Evolutionary conservation across 257 asterid genomes (phyloP), one percentile per base, ranked within the genome.

Genomic region (Handroanthus guayacan): DNA sequence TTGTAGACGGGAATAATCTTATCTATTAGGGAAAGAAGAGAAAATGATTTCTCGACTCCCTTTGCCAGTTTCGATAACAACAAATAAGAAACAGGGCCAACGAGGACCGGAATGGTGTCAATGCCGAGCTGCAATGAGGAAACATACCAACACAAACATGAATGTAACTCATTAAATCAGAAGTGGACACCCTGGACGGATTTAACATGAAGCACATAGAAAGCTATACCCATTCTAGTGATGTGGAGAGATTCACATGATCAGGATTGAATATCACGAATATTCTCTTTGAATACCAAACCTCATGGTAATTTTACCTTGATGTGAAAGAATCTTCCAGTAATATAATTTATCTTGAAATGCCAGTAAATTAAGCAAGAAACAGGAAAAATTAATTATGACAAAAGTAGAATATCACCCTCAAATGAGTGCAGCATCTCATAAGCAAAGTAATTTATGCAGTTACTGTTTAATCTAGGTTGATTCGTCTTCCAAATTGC

Each of bases 1-100:
- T 87, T 90, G 86, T 90, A 92, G 60, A 92, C 66, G 2, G 97
- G 97, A 48, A 92, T 87, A 75, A 92, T 84, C 78, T 90, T 92
- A 79, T 87, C 94, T 13, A 92, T 83, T 57, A 92, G 90, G 76
- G 92, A 87, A 74, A 90, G 84, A 81, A 82, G 85, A 69, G 86
- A 70, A 80, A 90, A 92, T 0, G 89, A 75, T 76, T 88, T 90
- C 48, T 85, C 87, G 43, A 90, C 94, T 48, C 96, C 96, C 82
- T 92, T 92, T 1, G 93, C 92, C 69, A 86, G 92, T 81, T 92
- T 92, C 41, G 97, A 90, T 56, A 88, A 82, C 78, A 89, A 75
- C 82, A 92, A 85, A 84, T 87, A 92, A 38, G 95, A 83, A 78
- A 92, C 92, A 16, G 93, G 97, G 62, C 97, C 97, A 71, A 90